phyloP scores from a whole-genome alignment of 2,329 filamentous ascomycete genomes.

The Pseudogymnoascus sp. region DNA sequence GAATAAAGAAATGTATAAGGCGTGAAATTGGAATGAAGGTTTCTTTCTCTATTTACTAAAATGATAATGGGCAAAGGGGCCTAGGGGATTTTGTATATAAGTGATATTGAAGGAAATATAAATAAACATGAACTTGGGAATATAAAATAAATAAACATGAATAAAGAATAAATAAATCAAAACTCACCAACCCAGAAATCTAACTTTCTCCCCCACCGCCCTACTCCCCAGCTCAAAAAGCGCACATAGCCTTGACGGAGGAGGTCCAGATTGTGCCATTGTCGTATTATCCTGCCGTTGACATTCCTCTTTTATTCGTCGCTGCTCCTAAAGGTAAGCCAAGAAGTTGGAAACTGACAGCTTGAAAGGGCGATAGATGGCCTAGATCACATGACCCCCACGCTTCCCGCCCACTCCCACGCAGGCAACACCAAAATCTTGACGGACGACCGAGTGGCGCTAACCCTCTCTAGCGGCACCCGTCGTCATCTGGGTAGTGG shows the following conservation, averaged over 20 bases:
- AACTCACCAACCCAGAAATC: slow-evolving; percentile 83
- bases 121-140: too few relatives aligned
- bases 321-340: too few relatives aligned
- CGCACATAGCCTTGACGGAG: slow-evolving; percentile 22
- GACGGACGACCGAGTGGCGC: neutral
- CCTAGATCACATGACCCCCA: neutral
- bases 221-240: slow-evolving; percentile 24
- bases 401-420: neutral
- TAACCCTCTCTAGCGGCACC: neutral
- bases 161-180: slow-evolving; percentile 4
- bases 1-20: too few relatives aligned
- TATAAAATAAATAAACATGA: neutral
- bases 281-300: slow-evolving; percentile 14
- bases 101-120: too few relatives aligned
- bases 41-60: too few relatives aligned
- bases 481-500: neutral
- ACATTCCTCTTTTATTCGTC: too few relatives aligned
- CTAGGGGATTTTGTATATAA: too few relatives aligned
- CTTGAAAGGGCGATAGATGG: too few relatives aligned
- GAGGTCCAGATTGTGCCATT: slow-evolving; percentile 17
- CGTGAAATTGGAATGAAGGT: neutral
- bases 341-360: too few relatives aligned
- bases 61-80: too few relatives aligned
- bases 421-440: too few relatives aligned
- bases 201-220: slow-evolving; percentile 57